phyloP scores from a whole-genome alignment of 345 rosid species.

The Moringa oleifera region DNA sequence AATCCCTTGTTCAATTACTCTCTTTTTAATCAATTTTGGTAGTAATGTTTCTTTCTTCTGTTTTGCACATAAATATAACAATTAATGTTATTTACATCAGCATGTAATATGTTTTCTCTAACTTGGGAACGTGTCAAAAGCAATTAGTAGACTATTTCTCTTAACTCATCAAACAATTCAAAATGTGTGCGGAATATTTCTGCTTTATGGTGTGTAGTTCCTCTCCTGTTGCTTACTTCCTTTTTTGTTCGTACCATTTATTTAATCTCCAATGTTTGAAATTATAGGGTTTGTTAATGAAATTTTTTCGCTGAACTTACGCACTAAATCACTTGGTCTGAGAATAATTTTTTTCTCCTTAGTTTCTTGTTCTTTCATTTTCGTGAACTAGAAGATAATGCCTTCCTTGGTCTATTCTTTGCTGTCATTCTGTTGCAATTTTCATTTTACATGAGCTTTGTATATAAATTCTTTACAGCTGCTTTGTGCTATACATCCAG shows the following conservation, averaged over 20 bases:
- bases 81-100: not conserved
- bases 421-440: not conserved
- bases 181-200: not conserved
- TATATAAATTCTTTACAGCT: constrained; percentile 1
- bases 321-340: not conserved
- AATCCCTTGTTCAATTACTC: not conserved
- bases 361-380: not conserved
- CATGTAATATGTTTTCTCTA: not conserved
- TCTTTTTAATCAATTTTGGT: not conserved
- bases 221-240: not conserved
- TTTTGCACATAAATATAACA: no score
- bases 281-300: not conserved
- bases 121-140: not conserved
- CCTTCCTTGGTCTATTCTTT: not conserved
- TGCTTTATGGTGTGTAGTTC: not conserved
- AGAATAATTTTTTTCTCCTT: not conserved
- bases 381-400: no score
- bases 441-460: not conserved
- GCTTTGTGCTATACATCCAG: constrained; percentile 27
- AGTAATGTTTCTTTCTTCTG: not conserved
- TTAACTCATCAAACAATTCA: not conserved
- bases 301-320: not conserved
- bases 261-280: not conserved
- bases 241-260: not conserved
- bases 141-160: not conserved